Base-by-base conservation (phyloP, 2,329 filamentous ascomycete genomes). In the Phoma sp. region DNA sequence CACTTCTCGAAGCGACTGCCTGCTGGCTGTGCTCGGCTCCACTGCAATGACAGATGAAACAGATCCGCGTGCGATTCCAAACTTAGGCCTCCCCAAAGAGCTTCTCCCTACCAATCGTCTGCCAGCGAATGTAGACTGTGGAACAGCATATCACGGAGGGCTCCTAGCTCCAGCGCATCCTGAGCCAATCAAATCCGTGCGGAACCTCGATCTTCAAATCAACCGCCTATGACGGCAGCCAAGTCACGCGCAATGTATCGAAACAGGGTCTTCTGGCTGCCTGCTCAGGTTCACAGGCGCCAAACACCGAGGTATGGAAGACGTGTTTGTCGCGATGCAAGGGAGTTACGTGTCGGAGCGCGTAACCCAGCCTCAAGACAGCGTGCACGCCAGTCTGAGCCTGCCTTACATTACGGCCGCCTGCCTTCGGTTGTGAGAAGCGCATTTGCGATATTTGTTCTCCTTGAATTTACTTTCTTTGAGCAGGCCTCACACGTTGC, bases 171-270 rank as follows among this genome's bases (percentile, higher is more conserved):
- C 47, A 24, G 46, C 57, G 43, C 23, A 30, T 41, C 57, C 42
- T 40, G 27, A 53, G 57, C 70, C 68, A 73, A 71, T 70, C 65
- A 67, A 50, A 52, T 32, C 6, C 7, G 24, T 8, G 24, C 25
- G 29, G 24, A 46, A 60, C 61, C 59, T 45, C 48, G 60, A 39
- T 33, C 18, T n/a, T 54, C 40, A 23, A 44, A 54, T 40, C 52
- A 43, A 52, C 59, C 58, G 64, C 63, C 60, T 64, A 66, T 66
- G 64, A 68, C 66, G 64, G 65, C 58, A 58, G 62, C 68, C 57
- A 67, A 69, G 64, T 50, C 54, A 24, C 58, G 18, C 60, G 48
- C 53, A 55, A 46, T 58, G 58, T 25, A 42, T 44, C 50, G 49
- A 52, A 58, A 60, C 62, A 69, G 62, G 58, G 55, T 62, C 50